Conservation (phyloP, 805 yeast species). For the Tetrapisispora arboricola region DNA sequence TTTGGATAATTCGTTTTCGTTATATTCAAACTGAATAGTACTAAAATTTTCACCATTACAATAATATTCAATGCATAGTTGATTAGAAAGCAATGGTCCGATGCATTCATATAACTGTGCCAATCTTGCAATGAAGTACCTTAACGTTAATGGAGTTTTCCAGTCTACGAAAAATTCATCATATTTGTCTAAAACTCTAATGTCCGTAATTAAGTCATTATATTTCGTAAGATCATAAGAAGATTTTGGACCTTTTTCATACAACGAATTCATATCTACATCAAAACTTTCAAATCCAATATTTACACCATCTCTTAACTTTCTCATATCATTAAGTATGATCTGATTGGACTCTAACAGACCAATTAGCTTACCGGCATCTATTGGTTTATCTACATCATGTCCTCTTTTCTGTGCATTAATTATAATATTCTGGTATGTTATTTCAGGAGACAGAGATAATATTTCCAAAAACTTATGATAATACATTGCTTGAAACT, state of each 20-base stretch:
- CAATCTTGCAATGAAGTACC: constrained; percentile 45
- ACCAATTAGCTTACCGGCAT: constrained; percentile 31
- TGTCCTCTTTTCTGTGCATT: constrained; percentile 40
- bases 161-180: constrained; percentile 33
- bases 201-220: constrained; percentile 9
- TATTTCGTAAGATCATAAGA: constrained; percentile 13
- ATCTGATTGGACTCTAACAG: constrained; percentile 32
- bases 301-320: constrained; percentile 36
- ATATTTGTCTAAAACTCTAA: constrained; percentile 12
- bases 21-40: constrained; percentile 32
- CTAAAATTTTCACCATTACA: constrained; percentile 35
- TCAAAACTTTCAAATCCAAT: constrained; percentile 38
- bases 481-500: constrained; percentile 54
- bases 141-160: constrained; percentile 45
- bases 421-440: constrained; percentile 35
- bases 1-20: constrained; percentile 22
- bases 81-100: constrained; percentile 29
- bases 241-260: background rate
- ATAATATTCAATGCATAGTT: constrained; percentile 44
- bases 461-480: constrained; percentile 37
- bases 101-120: constrained; percentile 33
- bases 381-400: constrained; percentile 40
- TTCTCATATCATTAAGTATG: constrained; percentile 34
- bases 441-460: constrained; percentile 16
- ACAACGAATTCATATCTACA: background rate